Percentiles rank a stretch among this genome's conserved stretches.
These are phyloP conservation scores for Russula earlei DNA, from an alignment of 768 basidiomycete genomes.

Conservation along the genomic window DNA sequence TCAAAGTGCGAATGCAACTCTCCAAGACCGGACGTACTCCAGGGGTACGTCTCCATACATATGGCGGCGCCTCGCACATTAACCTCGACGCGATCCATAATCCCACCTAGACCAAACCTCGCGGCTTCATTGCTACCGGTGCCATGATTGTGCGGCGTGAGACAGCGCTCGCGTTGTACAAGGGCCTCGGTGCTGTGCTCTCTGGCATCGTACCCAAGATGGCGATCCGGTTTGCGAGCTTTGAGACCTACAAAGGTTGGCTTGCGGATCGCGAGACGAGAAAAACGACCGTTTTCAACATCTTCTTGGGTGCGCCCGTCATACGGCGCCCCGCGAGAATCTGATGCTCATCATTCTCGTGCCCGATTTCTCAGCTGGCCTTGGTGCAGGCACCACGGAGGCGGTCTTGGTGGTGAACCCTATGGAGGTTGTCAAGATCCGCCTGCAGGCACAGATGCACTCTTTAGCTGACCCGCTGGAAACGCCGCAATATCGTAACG, in stretches of 20 bases:
- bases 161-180: slow-evolving; percentile 93
- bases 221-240: slow-evolving; percentile 97
- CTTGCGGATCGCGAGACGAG: slow-evolving; percentile 71
- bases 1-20: slow-evolving; percentile 99
- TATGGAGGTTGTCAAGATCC: slow-evolving; percentile 99
- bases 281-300: slow-evolving; percentile 64
- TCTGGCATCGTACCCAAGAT: slow-evolving; percentile 99
- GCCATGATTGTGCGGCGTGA: slow-evolving; percentile 80
- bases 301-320: slow-evolving; percentile 68
- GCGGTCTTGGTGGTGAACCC: slow-evolving; percentile 92
- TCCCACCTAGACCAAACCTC: slow-evolving; percentile 64
- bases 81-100: not conserved
- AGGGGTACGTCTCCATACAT: slow-evolving; percentile 56
- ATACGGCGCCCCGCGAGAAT: not conserved
- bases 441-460: slow-evolving; percentile 94
- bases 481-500: slow-evolving; percentile 88
- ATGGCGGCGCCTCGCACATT: not conserved
- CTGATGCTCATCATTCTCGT: not conserved
- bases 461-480: slow-evolving; percentile 95
- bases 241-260: slow-evolving; percentile 87
- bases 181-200: slow-evolving; percentile 93
- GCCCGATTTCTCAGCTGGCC: slow-evolving; percentile 53
- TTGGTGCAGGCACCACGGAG: slow-evolving; percentile 93
- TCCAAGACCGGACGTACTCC: slow-evolving; percentile 66
- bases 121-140: slow-evolving; percentile 90